Percentiles rank a stretch among this genome's conserved stretches.
phyloP scores from a whole-genome alignment of 495 filamentous ascomycete genomes.

The Hyaloscypha finlandica region DNA sequence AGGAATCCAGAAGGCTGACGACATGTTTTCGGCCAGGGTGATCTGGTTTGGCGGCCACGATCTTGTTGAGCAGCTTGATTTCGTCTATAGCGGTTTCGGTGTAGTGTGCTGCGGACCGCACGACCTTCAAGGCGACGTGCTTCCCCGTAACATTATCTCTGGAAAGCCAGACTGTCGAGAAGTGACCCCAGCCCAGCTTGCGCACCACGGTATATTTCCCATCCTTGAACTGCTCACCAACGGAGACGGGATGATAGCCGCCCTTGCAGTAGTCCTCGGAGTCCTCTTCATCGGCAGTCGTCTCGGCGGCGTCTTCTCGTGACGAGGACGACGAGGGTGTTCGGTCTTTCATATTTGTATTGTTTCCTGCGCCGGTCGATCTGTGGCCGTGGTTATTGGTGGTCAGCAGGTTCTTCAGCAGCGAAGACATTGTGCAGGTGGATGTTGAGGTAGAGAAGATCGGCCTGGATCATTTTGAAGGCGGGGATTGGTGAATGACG shows the following conservation, averaged over 20 bases:
- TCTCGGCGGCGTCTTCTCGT: conserved; percentile 77
- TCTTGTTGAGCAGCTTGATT: conserved; percentile 96
- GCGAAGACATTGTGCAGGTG: conserved; percentile 28
- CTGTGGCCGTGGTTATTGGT: conserved; percentile 34
- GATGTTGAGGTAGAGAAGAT: conserved; percentile 8
- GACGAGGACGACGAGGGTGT: conserved; percentile 81
- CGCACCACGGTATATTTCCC: conserved; percentile 95
- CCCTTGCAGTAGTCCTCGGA: conserved; percentile 99
- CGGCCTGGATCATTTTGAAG: conserved; percentile 20
- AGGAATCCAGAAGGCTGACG: conserved; percentile 92
- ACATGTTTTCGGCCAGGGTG: conserved; percentile 94
- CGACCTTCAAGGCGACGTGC: conserved; percentile 97
- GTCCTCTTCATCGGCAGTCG: conserved; percentile 97
- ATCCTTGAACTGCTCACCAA: conserved; percentile 97
- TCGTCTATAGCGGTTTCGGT: conserved; percentile 99
- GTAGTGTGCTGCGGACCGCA: conserved; percentile 95
- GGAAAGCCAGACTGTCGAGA: conserved; percentile 98
- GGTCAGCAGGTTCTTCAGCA: conserved; percentile 33
- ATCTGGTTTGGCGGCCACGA: conserved; percentile 89
- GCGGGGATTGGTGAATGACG: not conserved
- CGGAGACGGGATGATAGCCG: conserved; percentile 90
- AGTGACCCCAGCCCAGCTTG: conserved; percentile 98
- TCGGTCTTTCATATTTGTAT: conserved; percentile 52
- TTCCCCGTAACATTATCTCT: conserved; percentile 87
- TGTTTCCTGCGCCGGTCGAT: conserved; percentile 35